Evolutionary conservation across 2,329 filamentous ascomycete genomes (phyloP), one percentile per base, ranked within the genome.

Genomic region (Chalaropsis thielavioides): DNA sequence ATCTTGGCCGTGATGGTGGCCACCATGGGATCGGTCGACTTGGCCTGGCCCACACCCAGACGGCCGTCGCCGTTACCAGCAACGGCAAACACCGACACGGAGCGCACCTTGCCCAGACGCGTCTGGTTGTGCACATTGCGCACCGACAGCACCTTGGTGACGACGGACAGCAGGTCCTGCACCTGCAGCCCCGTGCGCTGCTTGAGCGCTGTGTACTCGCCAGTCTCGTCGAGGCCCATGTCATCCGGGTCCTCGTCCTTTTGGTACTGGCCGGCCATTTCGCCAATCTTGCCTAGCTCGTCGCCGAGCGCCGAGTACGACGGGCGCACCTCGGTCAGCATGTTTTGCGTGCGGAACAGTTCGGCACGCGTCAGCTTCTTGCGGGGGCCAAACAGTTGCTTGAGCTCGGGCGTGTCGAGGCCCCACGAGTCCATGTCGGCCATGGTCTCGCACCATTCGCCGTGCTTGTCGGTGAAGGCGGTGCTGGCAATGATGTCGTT

Each of bases 71-170:
- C 82, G 75, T 97, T 95, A 63, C 94, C 94, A 5, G 91, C 92
- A 70, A 96, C 85, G 49, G 85, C 85, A 68, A 97, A 77, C 70
- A 84, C 80, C 71, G 92, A 95, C 49, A 81, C 71, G 74, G 87
- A 89, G 70, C 82, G 81, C 67, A 99, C 87, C 81, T 97, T 99
- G 73, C 94, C 94, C 76, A 99, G 84, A 78, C 92, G 89, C 24
- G 94, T 97, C 81, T 97, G 92, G 77, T 99, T 97, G 69, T 83
- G 80, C 67, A 99, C 94, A 49, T 76, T 76, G 72, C 92, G 89
- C 3, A 73, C 72, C 59, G 95, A 88, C 59, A 99, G 77, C 60
- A 81, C 79, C 80, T 95, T 96, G 69, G 83, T 77, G 66, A 82
- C 79, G 67, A 95, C 73, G 4, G 72, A 69, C 59, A 80, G 69